Percentiles rank a stretch among this genome's conserved stretches.
Evolutionary conservation across 805 yeast species (phyloP).

Genomic region (Saturnispora sanitii): DNA sequence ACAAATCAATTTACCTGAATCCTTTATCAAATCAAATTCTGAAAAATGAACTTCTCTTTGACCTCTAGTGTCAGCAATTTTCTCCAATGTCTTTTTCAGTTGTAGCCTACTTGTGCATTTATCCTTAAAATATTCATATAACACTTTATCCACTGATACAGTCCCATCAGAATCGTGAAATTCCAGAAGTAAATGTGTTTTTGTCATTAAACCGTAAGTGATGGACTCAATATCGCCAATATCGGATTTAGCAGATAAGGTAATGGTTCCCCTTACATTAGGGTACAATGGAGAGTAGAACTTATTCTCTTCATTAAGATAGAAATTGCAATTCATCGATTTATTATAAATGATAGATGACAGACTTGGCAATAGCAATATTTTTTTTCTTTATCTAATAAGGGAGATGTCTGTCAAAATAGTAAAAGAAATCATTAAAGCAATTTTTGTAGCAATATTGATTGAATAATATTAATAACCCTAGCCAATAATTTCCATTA

Average conservation of each 20-base stretch:
- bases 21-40: neutral
- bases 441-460: no score
- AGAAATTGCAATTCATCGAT: conserved; percentile 1
- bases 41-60: neutral
- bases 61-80: neutral
- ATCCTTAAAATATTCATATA: neutral
- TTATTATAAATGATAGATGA: neutral
- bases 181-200: neutral
- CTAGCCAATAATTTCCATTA: no score
- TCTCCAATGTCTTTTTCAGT: neutral
- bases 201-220: neutral
- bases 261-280: neutral
- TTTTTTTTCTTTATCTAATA: neutral
- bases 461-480: no score
- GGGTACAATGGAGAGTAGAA: neutral
- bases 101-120: neutral
- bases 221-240: neutral
- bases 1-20: no score
- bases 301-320: neutral
- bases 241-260: neutral
- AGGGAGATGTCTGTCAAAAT: no score
- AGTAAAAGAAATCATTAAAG: no score
- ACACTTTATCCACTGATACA: neutral
- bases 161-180: conserved; percentile 1
- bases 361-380: neutral